Percentiles rank a stretch among this genome's conserved stretches.
Evolutionary conservation across 495 filamentous ascomycete species (phyloP).

Genomic region (Usnea hakonensis): DNA sequence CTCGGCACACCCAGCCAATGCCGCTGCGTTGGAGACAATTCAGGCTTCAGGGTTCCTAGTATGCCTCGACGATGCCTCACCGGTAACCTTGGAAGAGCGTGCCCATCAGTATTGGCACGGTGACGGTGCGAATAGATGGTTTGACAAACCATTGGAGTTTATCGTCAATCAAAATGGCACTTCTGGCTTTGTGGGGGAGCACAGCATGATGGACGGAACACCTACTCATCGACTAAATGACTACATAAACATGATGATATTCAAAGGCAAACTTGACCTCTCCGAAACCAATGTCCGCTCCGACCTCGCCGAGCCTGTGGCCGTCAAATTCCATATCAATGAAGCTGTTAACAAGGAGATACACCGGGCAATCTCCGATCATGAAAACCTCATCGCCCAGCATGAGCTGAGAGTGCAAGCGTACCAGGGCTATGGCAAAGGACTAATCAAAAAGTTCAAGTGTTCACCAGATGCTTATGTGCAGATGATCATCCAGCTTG

Average conservation of each 20-base stretch:
- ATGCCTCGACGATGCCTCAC: slow-evolving; percentile 88
- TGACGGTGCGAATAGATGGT: slow-evolving; percentile 93
- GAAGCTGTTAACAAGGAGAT: slow-evolving; percentile 66
- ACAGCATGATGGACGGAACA: slow-evolving; percentile 99
- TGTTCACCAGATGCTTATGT: slow-evolving; percentile 97
- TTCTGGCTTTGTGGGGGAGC: slow-evolving; percentile 95
- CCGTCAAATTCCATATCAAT: slow-evolving; percentile 69
- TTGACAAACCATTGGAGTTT: slow-evolving; percentile 97
- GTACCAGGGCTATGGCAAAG: slow-evolving; percentile 97
- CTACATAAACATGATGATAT: slow-evolving; percentile 81
- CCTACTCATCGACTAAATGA: slow-evolving; percentile 95
- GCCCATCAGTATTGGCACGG: slow-evolving; percentile 98
- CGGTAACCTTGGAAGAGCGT: slow-evolving; percentile 91
- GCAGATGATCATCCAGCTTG: slow-evolving; percentile 98
- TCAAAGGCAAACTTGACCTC: slow-evolving; percentile 85
- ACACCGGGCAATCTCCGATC: slow-evolving; percentile 64
- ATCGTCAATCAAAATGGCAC: slow-evolving; percentile 98
- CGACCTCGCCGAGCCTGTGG: slow-evolving; percentile 69
- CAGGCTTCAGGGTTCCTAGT: slow-evolving; percentile 88
- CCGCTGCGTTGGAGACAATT: slow-evolving; percentile 65
- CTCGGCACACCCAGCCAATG: slow-evolving; percentile 66
- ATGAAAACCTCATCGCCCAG: slow-evolving; percentile 66
- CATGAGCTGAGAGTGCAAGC: slow-evolving; percentile 92
- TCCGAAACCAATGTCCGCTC: slow-evolving; percentile 66
- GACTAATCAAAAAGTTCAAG: slow-evolving; percentile 98